Base-by-base conservation (phyloP, 176 grass and related monocot genomes). In the Cenchrus americanus region DNA sequence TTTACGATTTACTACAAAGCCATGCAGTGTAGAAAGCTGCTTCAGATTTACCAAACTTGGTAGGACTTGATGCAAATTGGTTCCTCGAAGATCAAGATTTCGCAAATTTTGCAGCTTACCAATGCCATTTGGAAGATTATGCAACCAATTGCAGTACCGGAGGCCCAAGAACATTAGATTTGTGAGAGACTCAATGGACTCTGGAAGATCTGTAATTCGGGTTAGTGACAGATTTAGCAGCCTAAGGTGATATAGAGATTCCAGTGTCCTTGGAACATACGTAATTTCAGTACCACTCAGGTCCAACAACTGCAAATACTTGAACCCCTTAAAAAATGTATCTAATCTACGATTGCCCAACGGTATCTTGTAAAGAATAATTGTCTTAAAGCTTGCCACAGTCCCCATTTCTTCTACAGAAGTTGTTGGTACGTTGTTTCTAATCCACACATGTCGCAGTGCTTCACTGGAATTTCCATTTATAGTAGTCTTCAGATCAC, bases 171-270 rank as follows among this genome's bases (percentile, higher is more conserved):
- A 91, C 43, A 87, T 86, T 22, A 91, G 59, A 66, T 87, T 91
- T 85, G 13, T 80, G 5, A 94, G 89, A 77, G 8, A 32, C 23
- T 73, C 83, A 69, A 94, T 84, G 42, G 86, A 77, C 42, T 89
- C 89, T 48, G 92, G 89, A 52, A 94, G 79, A 18, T 84, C 83
- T 84, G 47, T 84, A 44, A 94, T 89, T 78, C 76, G 69, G 40
- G 92, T 94, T 10, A 32, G 14, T 54, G 92, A 94, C 89, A 91
- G 85, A 74, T 94, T 91, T 61, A 94, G 76, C 55, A 86, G 76
- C 66, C 83, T 94, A 47, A 91, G 75, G 77, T 91, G 86, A 84
- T 83, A 6, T 15, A 94, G 83, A 81, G 71, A 76, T 87, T 73
- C 83, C 42, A 94, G 30, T 63, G 59, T 87, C 40, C 49, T 57